Evolutionary conservation across 495 filamentous ascomycete genomes (phyloP), one percentile per base, ranked within the genome.

Genomic region (Ascodesmis nigricans): DNA sequence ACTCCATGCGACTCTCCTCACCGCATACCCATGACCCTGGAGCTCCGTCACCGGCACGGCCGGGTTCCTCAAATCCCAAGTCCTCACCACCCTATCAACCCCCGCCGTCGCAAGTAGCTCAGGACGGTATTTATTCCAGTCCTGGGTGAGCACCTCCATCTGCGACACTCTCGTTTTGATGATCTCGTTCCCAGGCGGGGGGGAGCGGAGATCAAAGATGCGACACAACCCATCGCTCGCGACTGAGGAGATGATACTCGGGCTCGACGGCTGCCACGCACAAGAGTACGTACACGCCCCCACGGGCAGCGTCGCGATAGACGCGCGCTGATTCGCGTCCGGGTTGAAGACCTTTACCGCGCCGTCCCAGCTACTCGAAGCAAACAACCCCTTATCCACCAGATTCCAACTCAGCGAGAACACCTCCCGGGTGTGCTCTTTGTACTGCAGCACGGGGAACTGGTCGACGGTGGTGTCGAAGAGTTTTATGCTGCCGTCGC

Each of bases 41-140:
- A 97, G 63, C 3, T 80, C 54, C 14, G 67, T 56, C 17, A 77
- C 43, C 0, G 83, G 80, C 0, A 76, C 76, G n/a, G 63, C 66
- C 4, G 77, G 69, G 33, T 65, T 70, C 14, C 90, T 64, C 35
- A 92, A 69, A 49, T 97, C 87, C 50, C 92, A 92, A 4, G 74
- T 80, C 32, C 87, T 69, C 38, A 97, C 74, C 1, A 70, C 55
- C 11, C 70, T 66, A 50, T 97, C 90, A n/a, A 95, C 87, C 31
- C 87, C 87, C 0, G 66, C 87, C 0, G 78, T 75, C 0, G 90
- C 90, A 26, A 97, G 53, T 13, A 91, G 61, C 0, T 68, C 72
- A 20, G 77, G 67, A 1, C 75, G 71, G 53, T 97, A 97, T 53
- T 97, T 97, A 55, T 97, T 97, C 90, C 90, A 95, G 56, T 97